Base-by-base conservation (phyloP, 768 basidiomycete species). In the Phylloporus sp. region DNA sequence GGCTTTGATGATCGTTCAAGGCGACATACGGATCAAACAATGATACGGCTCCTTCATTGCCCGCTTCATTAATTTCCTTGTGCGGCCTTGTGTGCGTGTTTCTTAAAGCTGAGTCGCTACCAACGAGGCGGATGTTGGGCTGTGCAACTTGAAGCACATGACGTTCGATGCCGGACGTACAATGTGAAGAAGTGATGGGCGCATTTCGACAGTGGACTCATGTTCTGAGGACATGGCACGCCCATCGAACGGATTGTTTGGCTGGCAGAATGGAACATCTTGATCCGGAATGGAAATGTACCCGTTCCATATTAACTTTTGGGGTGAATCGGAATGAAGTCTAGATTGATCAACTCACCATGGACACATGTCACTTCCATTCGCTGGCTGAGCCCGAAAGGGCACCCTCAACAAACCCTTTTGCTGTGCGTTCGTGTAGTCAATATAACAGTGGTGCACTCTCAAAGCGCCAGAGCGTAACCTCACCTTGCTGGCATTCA, bases 161-260 rank as follows among this genome's bases (percentile, higher is more conserved):
- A 22, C 80, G 80, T 65, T 93, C 91, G 20, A 92, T 78, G 3
- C 90, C 91, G 4, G 84, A 74, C 5, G 88, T 88, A 80, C 76
- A 27, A 89, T 71, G 49, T 84, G 77, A 4, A 86, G 77, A 36
- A 85, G 73, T 20, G 78, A 73, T 2, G 91, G 90, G 62, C 91
- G 91, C 51, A 90, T 80, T 23, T 86, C 67, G 3, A 80, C 73
- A 0, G 82, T 88, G 2, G 88, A 89, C 35, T 77, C 71, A 63
- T 91, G 88, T 4, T 87, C 86, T 83, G 48, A 43, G 10, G 44
- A 39, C 24, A 50, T 47, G 48, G 10, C 36, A 45, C 20, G 29
- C 38, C 39, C 16, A 49, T 40, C 40, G n/a, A 29, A 57, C 61
- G n/a, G 38, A 84, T 86, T 87, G 55, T 74, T 75, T 26, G 91